Evolutionary conservation across 2,329 filamentous ascomycete genomes (phyloP).

Genomic region (Cryphonectria radicalis): DNA sequence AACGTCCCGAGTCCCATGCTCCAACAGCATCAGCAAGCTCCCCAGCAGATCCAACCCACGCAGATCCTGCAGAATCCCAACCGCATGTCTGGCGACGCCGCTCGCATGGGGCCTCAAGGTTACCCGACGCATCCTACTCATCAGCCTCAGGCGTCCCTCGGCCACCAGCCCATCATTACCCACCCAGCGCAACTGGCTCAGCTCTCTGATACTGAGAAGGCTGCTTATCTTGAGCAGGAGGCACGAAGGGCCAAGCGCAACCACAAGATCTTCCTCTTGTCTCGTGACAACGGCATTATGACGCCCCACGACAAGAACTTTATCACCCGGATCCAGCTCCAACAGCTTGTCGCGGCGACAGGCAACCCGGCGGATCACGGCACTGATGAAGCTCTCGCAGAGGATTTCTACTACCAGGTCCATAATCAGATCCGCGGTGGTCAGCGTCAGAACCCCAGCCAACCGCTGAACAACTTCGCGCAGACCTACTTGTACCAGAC

Average conservation of each 20-base stretch:
- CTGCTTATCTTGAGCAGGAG: conserved; percentile 84
- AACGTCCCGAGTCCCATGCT: conserved; percentile 38
- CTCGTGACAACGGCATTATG: conserved; percentile 96
- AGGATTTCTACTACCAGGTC: conserved; percentile 99
- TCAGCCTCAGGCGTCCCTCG: conserved; percentile 60
- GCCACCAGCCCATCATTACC: conserved; percentile 57
- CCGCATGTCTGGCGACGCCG: conserved; percentile 57
- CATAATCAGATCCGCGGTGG: conserved; percentile 92
- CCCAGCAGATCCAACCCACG: conserved; percentile 57
- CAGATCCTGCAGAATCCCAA: conserved; percentile 84
- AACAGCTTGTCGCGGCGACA: conserved; percentile 91
- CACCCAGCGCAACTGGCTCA: conserved; percentile 76
- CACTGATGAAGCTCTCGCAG: conserved; percentile 78
- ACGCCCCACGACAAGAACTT: conserved; percentile 99
- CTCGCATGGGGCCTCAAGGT: conserved; percentile 40
- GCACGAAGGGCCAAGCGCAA: conserved; percentile 95
- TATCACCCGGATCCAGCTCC: conserved; percentile 95
- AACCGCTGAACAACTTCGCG: conserved; percentile 93
- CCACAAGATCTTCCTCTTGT: conserved; percentile 94
- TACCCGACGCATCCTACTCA: conserved; percentile 37
- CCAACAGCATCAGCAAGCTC: conserved; percentile 33
- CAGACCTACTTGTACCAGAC: conserved; percentile 98
- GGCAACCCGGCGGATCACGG: conserved; percentile 82
- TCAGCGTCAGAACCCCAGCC: conserved; percentile 86
- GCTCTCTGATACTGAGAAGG: conserved; percentile 82